phyloP scores from a whole-genome alignment of 768 basidiomycete genomes.

The Suillus sp. region DNA sequence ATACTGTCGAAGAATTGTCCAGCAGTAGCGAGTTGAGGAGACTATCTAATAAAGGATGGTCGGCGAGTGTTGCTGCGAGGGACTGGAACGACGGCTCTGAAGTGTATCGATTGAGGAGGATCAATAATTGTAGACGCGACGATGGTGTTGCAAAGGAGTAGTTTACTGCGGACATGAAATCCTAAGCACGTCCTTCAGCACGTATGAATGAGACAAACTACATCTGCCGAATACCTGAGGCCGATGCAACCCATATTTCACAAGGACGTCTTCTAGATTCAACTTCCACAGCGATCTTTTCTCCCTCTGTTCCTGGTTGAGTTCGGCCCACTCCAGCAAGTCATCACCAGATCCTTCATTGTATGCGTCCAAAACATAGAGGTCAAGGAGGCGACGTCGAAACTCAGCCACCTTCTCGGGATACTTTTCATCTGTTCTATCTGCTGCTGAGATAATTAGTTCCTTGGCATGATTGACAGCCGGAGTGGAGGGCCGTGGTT shows the following conservation, averaged over 20 bases:
- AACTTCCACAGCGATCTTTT: constrained; percentile 69
- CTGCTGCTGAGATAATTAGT: constrained; percentile 64
- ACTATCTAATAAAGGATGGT: constrained; percentile 63
- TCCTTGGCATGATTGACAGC: constrained; percentile 71
- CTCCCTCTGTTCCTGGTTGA: constrained; percentile 63
- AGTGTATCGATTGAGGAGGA: constrained; percentile 63
- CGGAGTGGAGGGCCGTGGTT: constrained; percentile 62
- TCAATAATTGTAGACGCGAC: constrained; percentile 68
- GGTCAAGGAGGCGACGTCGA: constrained; percentile 66
- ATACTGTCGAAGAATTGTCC: constrained; percentile 74
- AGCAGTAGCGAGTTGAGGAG: constrained; percentile 69
- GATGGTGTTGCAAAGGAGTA: constrained; percentile 59
- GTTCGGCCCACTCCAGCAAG: constrained; percentile 70
- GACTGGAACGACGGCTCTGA: constrained; percentile 54
- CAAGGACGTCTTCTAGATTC: constrained; percentile 76
- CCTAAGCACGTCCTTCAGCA: constrained; percentile 44
- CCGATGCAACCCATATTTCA: constrained; percentile 60
- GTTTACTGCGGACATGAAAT: constrained; percentile 68
- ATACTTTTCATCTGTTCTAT: constrained; percentile 44
- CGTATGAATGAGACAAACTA: constrained; percentile 12
- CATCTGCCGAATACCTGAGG: constrained; percentile 53
- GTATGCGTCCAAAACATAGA: constrained; percentile 76
- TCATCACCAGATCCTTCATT: constrained; percentile 77
- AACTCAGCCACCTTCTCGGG: constrained; percentile 63
- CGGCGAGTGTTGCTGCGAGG: constrained; percentile 52